Base-by-base conservation (phyloP, 75 land plant species). In the Pinus tabuliformis region DNA sequence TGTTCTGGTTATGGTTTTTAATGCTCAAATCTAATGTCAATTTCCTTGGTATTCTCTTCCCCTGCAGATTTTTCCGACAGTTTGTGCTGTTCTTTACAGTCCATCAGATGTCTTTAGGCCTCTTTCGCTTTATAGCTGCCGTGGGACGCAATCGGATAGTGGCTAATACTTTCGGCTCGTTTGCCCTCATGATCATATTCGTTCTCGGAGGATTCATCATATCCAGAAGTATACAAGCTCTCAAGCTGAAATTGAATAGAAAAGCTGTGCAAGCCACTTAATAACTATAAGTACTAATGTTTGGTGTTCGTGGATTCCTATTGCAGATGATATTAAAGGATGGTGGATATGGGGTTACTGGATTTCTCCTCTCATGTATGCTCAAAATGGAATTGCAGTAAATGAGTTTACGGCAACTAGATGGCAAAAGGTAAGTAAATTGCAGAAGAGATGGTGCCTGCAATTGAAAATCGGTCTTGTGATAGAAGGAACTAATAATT, bases 261-360 rank as follows among this genome's bases (percentile, higher is more conserved):
- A 6, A 45, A 45, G 49, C 49, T 45, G 8, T 45, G 7, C 49
- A 45, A 45, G 49, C 49, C 49, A 45, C 0, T 45, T 73, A 56
- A 73, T 36, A 4, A 3, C 36, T 39, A 13, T 18, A 4, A 30
- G 28, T 18, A 37, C 18, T 70, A 77, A n/a, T 74, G 20, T 45
- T 45, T 45, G 36, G n/a, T 75, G 45, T 33, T 65, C 21, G 8
- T 54, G 21, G 11, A 17, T 59, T 7, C 9, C 57, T 28, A 63
- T 13, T 59, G 24, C 90, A 92, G 94, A 93, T 73, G 82, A 82
- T 78, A 86, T 93, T 9, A 91, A 87, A 14, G 73, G 64, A 13
- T 93, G 96, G 96, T 93, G 96, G 96, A 84, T 89, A 36, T 93
- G 96, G 96, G 96, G 96, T 36, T 93, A 79, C 60, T 93, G 94